Percentiles rank a stretch among this genome's conserved stretches.
These are phyloP conservation scores for Leccinum variicolor DNA, from an alignment of 768 basidiomycete species.

Conservation along the genomic window DNA sequence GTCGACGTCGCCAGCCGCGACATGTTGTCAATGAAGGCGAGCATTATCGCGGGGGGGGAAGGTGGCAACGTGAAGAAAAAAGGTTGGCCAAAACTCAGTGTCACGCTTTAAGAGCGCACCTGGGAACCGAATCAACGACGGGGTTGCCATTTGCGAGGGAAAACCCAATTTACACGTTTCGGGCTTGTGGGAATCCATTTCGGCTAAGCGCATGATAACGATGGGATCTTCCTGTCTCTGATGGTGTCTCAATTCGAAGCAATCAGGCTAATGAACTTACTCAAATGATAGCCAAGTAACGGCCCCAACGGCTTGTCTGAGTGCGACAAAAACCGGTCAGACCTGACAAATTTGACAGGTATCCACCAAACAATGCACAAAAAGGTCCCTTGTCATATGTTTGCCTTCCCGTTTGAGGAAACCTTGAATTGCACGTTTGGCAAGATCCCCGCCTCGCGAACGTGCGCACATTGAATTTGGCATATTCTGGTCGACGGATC, in stretches of 20 bases:
- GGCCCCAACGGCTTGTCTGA: neutral
- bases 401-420: neutral
- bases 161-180: conserved; percentile 23
- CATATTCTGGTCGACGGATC: neutral
- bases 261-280: neutral
- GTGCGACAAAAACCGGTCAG: conserved; percentile 2
- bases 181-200: conserved; percentile 19
- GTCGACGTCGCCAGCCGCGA: conserved; percentile 19
- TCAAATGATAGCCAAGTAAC: neutral
- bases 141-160: conserved; percentile 8
- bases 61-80: conserved; percentile 18
- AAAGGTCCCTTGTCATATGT: neutral
- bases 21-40: conserved; percentile 12
- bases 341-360: conserved; percentile 12
- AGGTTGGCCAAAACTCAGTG: conserved; percentile 1
- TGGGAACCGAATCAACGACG: conserved; percentile 15
- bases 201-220: conserved; percentile 18
- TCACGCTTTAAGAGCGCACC: conserved; percentile 22
- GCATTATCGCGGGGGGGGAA: conserved; percentile 22
- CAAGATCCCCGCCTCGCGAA: conserved; percentile 1
- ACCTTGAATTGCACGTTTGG: conserved; percentile 10
- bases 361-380: neutral
- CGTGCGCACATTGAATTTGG: conserved; percentile 5
- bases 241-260: conserved; percentile 3
- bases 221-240: neutral